Evolutionary conservation across 768 basidiomycete species (phyloP).

Genomic region (Russula virescens): DNA sequence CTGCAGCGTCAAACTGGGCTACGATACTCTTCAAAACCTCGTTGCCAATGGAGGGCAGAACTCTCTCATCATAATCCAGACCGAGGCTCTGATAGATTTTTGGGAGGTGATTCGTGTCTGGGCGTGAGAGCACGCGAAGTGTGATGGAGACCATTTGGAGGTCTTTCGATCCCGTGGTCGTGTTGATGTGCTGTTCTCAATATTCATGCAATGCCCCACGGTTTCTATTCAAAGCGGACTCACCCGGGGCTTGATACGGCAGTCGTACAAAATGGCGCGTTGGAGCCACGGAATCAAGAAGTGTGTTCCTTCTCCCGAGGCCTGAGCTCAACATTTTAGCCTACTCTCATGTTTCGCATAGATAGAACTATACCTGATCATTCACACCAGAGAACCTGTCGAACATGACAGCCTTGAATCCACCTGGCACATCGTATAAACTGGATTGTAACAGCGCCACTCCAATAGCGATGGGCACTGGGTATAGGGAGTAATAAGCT

Average conservation of each 20-base stretch:
- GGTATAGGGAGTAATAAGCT: conserved; percentile 47
- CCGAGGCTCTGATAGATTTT: conserved; percentile 95
- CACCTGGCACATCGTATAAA: conserved; percentile 65
- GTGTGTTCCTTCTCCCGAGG: conserved; percentile 90
- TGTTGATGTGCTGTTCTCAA: conserved; percentile 81
- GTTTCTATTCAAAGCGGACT: conserved; percentile 27
- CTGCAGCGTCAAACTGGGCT: conserved; percentile 96
- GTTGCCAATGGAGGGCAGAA: conserved; percentile 94
- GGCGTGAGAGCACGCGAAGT: conserved; percentile 89
- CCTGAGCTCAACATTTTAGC: conserved; percentile 40
- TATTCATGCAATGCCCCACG: neutral
- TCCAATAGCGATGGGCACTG: conserved; percentile 62
- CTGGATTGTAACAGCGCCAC: conserved; percentile 42
- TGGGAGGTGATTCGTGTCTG: conserved; percentile 80
- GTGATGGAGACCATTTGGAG: conserved; percentile 98
- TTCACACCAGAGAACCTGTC: conserved; percentile 93
- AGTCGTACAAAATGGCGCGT: conserved; percentile 94
- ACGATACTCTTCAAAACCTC: conserved; percentile 98
- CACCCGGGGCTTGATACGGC: conserved; percentile 93
- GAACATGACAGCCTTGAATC: conserved; percentile 95
- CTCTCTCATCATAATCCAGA: conserved; percentile 95
- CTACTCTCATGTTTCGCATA: neutral
- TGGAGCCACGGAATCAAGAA: conserved; percentile 95
- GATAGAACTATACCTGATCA: conserved; percentile 50
- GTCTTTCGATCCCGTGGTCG: conserved; percentile 97